A percentile compares a stretch with the other conserved stretches of the same genome.
Evolutionary conservation across 352 stramenopile genomes (phyloP).

Genomic region (Pythium aquatile): DNA sequence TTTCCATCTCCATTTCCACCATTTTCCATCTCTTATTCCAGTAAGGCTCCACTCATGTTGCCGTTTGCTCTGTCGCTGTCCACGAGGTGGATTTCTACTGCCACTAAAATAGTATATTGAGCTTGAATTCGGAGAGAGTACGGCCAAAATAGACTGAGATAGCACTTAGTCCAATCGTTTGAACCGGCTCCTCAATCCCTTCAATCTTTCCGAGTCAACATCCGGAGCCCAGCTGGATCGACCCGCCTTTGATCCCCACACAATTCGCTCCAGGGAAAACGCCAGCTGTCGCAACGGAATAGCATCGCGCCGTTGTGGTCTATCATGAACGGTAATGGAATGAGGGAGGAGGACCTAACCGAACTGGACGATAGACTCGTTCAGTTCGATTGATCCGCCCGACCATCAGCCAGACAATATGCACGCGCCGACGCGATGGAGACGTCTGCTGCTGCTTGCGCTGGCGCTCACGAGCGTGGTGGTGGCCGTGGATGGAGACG

Average conservation of each 20-base stretch:
- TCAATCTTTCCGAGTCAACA: not conserved
- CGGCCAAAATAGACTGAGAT: not conserved
- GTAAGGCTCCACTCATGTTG: not conserved
- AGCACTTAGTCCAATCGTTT: not conserved
- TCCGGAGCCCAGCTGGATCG: not conserved
- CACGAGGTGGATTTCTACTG: not conserved
- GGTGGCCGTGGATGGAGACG: not conserved
- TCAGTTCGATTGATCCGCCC: not conserved
- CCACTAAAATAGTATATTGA: not conserved
- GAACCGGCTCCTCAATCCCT: not conserved
- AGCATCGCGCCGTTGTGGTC: not conserved
- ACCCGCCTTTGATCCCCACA: not conserved
- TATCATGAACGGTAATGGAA: not conserved
- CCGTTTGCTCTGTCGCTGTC: not conserved
- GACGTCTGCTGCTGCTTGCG: constrained; percentile 6
- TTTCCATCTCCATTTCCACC: not conserved
- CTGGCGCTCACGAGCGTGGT: constrained; percentile 4
- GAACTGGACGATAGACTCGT: not conserved
- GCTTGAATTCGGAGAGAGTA: too few relatives aligned
- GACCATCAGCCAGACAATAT: not conserved
- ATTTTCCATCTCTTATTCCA: not conserved
- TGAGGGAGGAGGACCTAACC: not conserved
- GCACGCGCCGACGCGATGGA: constrained; percentile 5
- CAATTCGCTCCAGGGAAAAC: not conserved
- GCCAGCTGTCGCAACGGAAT: not conserved